Conservation (phyloP, 495 filamentous ascomycete species). For the Geopyxis carbonaria region DNA sequence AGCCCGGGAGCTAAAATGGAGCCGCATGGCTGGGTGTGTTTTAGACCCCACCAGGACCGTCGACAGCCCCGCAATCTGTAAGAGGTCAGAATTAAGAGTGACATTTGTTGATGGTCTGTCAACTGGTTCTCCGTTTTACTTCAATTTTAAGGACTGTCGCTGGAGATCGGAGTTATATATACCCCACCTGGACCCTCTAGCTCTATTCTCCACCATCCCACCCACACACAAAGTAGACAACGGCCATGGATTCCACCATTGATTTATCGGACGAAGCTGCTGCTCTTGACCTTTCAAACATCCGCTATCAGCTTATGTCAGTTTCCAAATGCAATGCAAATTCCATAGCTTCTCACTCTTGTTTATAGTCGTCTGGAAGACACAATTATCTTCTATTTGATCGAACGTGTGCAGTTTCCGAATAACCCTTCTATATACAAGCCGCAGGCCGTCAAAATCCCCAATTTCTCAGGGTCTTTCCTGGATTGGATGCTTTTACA, state of each 20-base stretch:
- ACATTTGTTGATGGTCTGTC: not conserved
- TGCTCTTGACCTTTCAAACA: constrained; percentile 78
- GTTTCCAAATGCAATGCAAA: not conserved
- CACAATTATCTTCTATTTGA: constrained; percentile 95
- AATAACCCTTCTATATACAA: constrained; percentile 76
- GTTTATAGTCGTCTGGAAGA: constrained; percentile 71
- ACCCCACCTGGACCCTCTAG: no score
- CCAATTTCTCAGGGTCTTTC: constrained; percentile 49
- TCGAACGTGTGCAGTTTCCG: constrained; percentile 95
- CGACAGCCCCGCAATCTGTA: no score
- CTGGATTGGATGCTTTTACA: constrained; percentile 85
- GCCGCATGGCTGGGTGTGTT: no score
- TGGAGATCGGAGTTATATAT: no score
- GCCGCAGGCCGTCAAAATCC: constrained; percentile 63
- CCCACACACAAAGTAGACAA: no score
- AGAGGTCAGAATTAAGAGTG: no score
- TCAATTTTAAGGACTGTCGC: no score
- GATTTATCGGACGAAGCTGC: constrained; percentile 68
- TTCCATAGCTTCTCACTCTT: constrained; percentile 2
- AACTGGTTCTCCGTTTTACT: not conserved
- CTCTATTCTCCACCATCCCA: no score
- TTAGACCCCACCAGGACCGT: no score
- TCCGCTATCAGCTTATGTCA: constrained; percentile 90
- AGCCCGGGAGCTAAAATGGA: no score
- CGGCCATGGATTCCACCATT: constrained; percentile 71